Conservation (phyloP, 139 green algal species). For the Diplosphaera chodatii region DNA sequence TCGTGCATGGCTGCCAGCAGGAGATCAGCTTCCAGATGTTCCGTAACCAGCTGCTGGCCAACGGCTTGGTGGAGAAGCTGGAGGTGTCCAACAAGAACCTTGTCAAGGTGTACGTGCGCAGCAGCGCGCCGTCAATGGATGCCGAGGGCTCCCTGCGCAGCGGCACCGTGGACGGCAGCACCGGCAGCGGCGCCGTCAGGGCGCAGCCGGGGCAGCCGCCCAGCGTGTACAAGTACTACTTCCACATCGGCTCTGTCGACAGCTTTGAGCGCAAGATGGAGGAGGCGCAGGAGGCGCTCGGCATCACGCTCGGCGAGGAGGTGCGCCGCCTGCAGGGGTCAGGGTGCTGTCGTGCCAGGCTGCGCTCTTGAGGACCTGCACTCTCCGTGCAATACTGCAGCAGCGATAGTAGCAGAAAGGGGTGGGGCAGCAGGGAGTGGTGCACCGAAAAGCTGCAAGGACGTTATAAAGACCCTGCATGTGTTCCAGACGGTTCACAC, state of each 20-base stretch:
- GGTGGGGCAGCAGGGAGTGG: no score
- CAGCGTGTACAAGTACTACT: constrained; percentile 73
- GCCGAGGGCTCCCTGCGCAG: background rate
- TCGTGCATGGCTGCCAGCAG: no score
- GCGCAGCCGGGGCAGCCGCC: background rate
- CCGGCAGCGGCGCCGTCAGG: no score
- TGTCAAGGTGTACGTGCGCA: constrained; percentile 64
- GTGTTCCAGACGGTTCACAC: no score
- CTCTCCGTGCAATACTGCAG: no score
- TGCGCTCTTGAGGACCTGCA: no score
- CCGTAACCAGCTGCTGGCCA: constrained; percentile 75
- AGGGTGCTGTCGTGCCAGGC: no score
- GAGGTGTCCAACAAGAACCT: constrained; percentile 91
- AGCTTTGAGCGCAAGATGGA: constrained; percentile 96
- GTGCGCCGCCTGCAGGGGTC: background rate
- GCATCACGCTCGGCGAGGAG: constrained; percentile 9
- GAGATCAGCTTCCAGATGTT: constrained; percentile 92
- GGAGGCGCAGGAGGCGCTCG: constrained; percentile 73
- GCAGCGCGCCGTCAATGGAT: background rate
- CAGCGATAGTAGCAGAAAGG: no score
- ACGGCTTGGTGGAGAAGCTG: constrained; percentile 71
- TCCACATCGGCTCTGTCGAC: constrained; percentile 95
- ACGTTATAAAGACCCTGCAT: no score
- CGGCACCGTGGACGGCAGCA: background rate
- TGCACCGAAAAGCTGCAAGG: no score